phyloP scores from a whole-genome alignment of 225 moss, liverwort and hornwort genomes.

The Takakia lepidozioides region DNA sequence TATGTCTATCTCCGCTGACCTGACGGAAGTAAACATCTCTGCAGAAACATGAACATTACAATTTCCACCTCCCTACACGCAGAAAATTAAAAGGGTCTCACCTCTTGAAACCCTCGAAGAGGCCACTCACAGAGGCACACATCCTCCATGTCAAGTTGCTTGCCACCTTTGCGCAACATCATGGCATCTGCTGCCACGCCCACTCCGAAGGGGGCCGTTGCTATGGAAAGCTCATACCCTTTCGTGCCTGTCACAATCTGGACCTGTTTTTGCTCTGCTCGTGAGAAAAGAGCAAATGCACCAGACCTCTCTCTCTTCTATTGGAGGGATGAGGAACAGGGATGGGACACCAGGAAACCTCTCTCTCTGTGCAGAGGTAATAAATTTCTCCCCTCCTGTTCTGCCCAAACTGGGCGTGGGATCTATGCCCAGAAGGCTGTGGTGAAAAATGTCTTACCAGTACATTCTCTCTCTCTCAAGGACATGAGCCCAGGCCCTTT shows the following conservation, averaged over 20 bases:
- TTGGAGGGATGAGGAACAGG: too few species aligned
- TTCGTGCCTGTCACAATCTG: slow-evolving; percentile 50
- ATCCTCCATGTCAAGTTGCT: slow-evolving; percentile 81
- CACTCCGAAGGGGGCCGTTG: slow-evolving; percentile 82
- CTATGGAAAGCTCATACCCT: slow-evolving; percentile 47
- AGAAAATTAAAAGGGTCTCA: slow-evolving; percentile 15
- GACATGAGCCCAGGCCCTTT: too few species aligned
- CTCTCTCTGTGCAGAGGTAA: too few species aligned
- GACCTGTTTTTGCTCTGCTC: slow-evolving; percentile 66
- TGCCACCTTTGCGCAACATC: slow-evolving; percentile 74
- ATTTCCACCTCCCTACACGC: background rate
- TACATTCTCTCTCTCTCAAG: too few species aligned
- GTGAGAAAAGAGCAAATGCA: too few species aligned
- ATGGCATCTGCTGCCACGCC: slow-evolving; percentile 83
- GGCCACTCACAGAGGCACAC: slow-evolving; percentile 87
- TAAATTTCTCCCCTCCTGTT: too few species aligned
- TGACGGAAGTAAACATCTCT: background rate
- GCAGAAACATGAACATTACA: background rate
- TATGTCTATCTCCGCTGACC: too few species aligned
- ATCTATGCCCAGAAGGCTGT: too few species aligned
- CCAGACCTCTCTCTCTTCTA: too few species aligned
- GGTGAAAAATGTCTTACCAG: too few species aligned
- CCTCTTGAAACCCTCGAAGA: slow-evolving; percentile 75
- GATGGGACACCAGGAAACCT: too few species aligned
- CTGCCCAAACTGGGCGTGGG: too few species aligned